phyloP scores from a whole-genome alignment of 768 basidiomycete species.

The Amanita subjunquillea region DNA sequence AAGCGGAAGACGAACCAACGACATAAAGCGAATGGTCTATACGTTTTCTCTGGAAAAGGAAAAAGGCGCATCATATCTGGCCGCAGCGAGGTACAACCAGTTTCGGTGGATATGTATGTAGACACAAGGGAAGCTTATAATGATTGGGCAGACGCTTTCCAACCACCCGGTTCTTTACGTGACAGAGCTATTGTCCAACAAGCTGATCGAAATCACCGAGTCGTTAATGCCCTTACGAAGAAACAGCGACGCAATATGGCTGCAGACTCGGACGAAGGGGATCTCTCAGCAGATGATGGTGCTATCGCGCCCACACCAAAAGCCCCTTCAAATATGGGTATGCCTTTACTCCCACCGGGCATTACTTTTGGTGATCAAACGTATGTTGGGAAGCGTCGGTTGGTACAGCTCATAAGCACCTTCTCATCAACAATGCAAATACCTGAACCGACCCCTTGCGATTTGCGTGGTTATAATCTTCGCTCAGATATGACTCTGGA shows the following conservation, averaged over 20 bases:
- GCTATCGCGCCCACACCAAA: constrained; percentile 4
- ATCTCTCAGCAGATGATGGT: background rate
- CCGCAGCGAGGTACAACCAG: constrained; percentile 14
- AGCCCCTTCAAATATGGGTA: constrained; percentile 38
- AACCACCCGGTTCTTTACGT: constrained; percentile 6
- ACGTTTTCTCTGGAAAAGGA: constrained; percentile 26
- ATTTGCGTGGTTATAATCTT: constrained; percentile 31
- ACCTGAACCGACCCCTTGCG: constrained; percentile 18
- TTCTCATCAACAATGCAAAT: constrained; percentile 17
- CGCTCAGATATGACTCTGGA: constrained; percentile 29
- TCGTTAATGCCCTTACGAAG: constrained; percentile 4
- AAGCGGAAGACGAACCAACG: constrained; percentile 5
- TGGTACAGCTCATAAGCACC: constrained; percentile 44
- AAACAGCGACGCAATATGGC: background rate
- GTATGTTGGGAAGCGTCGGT: constrained; percentile 50
- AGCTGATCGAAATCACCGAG: constrained; percentile 5
- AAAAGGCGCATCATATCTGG: constrained; percentile 28
- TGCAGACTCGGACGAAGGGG: constrained; percentile 5
- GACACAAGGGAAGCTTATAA: constrained; percentile 20
- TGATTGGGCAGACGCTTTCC: constrained; percentile 8
- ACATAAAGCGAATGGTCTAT: constrained; percentile 14
- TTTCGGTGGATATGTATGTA: constrained; percentile 35
- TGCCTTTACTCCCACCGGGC: constrained; percentile 39
- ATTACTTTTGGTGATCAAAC: constrained; percentile 39
- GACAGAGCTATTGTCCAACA: background rate